Percentiles rank a stretch among this genome's conserved stretches.
phyloP scores from a whole-genome alignment of 768 basidiomycete species.

The Trichaptum fuscoviolaceum region DNA sequence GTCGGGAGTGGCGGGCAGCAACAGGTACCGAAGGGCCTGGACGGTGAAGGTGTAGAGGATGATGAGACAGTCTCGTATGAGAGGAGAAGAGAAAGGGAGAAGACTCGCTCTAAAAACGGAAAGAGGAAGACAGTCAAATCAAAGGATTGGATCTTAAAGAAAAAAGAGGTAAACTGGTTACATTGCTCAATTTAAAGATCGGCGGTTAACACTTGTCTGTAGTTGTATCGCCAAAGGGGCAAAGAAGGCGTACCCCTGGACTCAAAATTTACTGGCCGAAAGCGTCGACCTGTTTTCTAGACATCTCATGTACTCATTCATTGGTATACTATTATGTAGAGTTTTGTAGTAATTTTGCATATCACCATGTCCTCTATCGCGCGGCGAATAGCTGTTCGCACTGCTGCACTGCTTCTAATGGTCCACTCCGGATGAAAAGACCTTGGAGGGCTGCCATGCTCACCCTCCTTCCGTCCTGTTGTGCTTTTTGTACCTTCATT shows the following conservation, averaged over 20 bases:
- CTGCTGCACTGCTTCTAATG: slow-evolving; percentile 47
- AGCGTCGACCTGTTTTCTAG: slow-evolving; percentile 73
- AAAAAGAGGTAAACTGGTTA: slow-evolving; percentile 74
- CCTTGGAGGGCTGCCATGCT: slow-evolving; percentile 98
- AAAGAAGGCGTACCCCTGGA: slow-evolving; percentile 81
- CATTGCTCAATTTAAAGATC: neutral
- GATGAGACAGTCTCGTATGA: slow-evolving; percentile 65
- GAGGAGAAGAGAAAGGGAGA: slow-evolving; percentile 66
- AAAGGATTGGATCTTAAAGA: slow-evolving; percentile 91
- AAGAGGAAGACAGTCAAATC: slow-evolving; percentile 72
- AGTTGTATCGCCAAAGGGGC: slow-evolving; percentile 82
- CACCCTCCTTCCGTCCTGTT: slow-evolving; percentile 48
- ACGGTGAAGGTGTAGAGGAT: slow-evolving; percentile 51
- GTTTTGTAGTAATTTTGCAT: slow-evolving; percentile 4
- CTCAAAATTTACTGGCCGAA: slow-evolving; percentile 91
- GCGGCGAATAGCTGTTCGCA: slow-evolving; percentile 39
- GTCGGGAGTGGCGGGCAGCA: slow-evolving; percentile 71
- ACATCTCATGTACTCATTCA: slow-evolving; percentile 18
- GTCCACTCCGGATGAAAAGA: slow-evolving; percentile 76
- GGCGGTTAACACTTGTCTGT: slow-evolving; percentile 12
- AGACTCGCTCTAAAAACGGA: slow-evolving; percentile 48
- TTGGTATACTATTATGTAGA: slow-evolving; percentile 7
- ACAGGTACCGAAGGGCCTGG: slow-evolving; percentile 69
- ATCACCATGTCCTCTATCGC: neutral
- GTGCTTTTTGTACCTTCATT: slow-evolving; percentile 47